Base-by-base conservation (phyloP, 2,329 filamentous ascomycete species). In the Diaporthe vaccinii region DNA sequence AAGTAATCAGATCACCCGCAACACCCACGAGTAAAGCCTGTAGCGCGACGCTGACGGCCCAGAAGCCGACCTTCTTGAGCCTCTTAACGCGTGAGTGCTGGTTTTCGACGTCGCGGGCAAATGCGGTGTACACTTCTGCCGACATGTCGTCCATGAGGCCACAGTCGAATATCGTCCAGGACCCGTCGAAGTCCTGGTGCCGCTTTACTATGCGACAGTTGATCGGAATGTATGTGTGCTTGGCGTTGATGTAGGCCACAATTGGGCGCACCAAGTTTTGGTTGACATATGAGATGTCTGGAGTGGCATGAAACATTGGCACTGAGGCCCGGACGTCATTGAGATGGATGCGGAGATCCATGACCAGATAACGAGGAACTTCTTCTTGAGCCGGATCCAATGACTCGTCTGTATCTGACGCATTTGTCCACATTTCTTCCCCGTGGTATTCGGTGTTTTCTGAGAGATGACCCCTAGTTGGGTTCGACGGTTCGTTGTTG, bases 211-310 rank as follows among this genome's bases (percentile, higher is more conserved):
- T 94, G 76, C 96, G 93, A 85, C 97, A 98, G 79, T 93, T 94
- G 80, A 99, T 95, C 36, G 97, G 97, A 58, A 99, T 98, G 81
- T 98, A 98, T 0, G 96, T 98, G 81, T 93, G 93, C 83, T 95
- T 95, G 57, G 95, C 94, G 84, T 99, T 99, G 85, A 99, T 98
- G 83, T 98, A 99, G 9, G 97, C 97, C 55, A 99, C 96, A 76
- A 99, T 99, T 22, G 97, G 97, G 6, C 97, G 92, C 49, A 98
- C 95, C 6, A 98, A 91, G 2, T 97, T 95, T 83, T 98, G 97
- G 84, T 98, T 98, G 80, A 98, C 94, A 83, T 98, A 99, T 0
- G 95, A 97, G 67, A 98, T 91, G 81, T 98, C 94, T 22, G 91
- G 93, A 1, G 94, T 98, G 39, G 74, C 72, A 72, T 81, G 79